phyloP scores from a whole-genome alignment of 495 filamentous ascomycete species.

The Platismatia glauca region DNA sequence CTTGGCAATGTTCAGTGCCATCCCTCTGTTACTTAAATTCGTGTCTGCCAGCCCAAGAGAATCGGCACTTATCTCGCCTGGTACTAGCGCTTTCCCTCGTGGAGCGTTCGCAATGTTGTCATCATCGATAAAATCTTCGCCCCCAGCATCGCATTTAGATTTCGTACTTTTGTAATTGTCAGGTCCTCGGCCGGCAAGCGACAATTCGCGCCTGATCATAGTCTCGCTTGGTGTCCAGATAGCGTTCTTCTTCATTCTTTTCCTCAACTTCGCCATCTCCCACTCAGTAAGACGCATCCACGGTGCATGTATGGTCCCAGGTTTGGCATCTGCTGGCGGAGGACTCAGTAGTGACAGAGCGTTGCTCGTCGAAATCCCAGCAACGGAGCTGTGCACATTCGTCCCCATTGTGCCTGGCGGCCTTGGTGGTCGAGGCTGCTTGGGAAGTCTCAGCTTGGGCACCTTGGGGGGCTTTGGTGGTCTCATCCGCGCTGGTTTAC shows the following conservation, averaged over 20 bases:
- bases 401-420: slow-evolving; percentile 42
- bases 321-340: slow-evolving; percentile 64
- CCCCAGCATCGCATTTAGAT: slow-evolving; percentile 54
- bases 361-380: slow-evolving; percentile 70
- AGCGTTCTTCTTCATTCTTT: slow-evolving; percentile 98
- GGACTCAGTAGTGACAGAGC: slow-evolving; percentile 67
- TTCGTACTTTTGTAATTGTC: slow-evolving; percentile 64
- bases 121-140: slow-evolving; percentile 52
- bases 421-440: slow-evolving; percentile 38
- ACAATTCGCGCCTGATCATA: slow-evolving; percentile 88
- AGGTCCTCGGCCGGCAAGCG: slow-evolving; percentile 63
- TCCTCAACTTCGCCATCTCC: slow-evolving; percentile 83
- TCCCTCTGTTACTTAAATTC: slow-evolving; percentile 68
- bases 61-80: slow-evolving; percentile 42
- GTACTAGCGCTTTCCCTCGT: slow-evolving; percentile 38
- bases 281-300: slow-evolving; percentile 87
- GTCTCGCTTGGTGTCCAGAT: slow-evolving; percentile 92
- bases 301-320: slow-evolving; percentile 68
- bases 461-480: slow-evolving; percentile 23
- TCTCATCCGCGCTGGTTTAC: slow-evolving; percentile 27
- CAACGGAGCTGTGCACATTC: slow-evolving; percentile 45
- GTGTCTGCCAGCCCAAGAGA: slow-evolving; percentile 33
- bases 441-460: slow-evolving; percentile 38
- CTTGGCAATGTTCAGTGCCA: slow-evolving; percentile 89
- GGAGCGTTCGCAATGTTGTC: slow-evolving; percentile 40